Percentiles rank a stretch among this genome's conserved stretches.
Conservation (phyloP, 1,139 yeast species). For the Pichia cactophila region DNA sequence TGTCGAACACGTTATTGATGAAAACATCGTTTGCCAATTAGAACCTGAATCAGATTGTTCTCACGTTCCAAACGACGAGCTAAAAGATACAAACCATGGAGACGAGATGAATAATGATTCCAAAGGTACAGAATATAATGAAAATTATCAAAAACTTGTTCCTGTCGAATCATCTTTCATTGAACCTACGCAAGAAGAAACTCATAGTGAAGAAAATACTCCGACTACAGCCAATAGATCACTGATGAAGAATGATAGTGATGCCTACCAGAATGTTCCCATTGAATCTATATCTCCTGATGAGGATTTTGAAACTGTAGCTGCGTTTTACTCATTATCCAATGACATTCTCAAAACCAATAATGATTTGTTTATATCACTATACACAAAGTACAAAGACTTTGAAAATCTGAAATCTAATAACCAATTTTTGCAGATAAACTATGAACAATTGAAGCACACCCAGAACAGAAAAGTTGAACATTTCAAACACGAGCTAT, state of each 20-base stretch:
- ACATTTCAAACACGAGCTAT: conserved; percentile 29
- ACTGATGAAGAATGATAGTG: not conserved
- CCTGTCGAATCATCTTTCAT: conserved; percentile 1
- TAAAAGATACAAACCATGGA: not conserved
- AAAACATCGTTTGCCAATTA: not conserved
- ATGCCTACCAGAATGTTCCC: not conserved
- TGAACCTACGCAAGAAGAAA: not conserved
- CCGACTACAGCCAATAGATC: not conserved
- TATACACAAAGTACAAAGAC: conserved; percentile 41
- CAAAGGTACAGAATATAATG: conserved; percentile 1
- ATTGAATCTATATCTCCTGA: conserved; percentile 4
- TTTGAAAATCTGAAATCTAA: conserved; percentile 45
- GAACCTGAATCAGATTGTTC: not conserved
- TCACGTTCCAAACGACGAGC: not conserved
- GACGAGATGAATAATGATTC: conserved; percentile 1
- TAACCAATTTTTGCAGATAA: conserved; percentile 42
- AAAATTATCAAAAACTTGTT: not conserved
- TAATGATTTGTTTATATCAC: conserved; percentile 27
- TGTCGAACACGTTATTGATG: not conserved
- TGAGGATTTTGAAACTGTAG: conserved; percentile 21
- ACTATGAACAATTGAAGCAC: conserved; percentile 46
- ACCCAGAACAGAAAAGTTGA: conserved; percentile 30
- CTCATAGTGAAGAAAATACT: not conserved
- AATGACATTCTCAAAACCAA: conserved; percentile 23
- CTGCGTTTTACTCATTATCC: conserved; percentile 35